Conservation (phyloP, 225 moss, liverwort and hornwort species). For the Takakia lepidozioides region DNA sequence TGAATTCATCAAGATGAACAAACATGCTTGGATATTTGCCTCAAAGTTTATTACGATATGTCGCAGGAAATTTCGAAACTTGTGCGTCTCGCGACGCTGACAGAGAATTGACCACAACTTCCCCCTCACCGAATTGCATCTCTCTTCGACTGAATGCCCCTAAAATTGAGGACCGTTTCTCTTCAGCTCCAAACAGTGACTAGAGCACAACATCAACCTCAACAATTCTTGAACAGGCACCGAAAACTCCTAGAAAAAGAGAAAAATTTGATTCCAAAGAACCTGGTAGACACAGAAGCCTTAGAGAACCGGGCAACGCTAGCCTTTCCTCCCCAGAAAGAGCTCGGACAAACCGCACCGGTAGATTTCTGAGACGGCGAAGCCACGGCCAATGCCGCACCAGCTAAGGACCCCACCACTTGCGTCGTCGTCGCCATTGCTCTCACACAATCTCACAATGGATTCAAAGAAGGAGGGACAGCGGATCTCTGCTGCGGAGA, state of each 20-base stretch:
- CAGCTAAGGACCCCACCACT: conserved; percentile 7
- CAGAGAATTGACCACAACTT: too few relatives aligned
- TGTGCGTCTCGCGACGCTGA: too few relatives aligned
- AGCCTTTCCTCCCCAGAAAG: conserved; percentile 13
- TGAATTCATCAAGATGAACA: too few relatives aligned
- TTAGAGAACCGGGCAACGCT: conserved; percentile 4
- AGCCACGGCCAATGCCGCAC: conserved; percentile 3
- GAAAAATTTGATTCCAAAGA: neutral
- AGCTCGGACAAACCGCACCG: conserved; percentile 8
- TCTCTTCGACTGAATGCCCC: too few relatives aligned
- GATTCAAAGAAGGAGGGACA: too few relatives aligned
- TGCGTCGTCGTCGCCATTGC: conserved; percentile 12
- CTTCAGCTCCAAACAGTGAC: neutral
- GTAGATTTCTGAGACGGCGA: conserved; percentile 6
- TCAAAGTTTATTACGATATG: too few relatives aligned
- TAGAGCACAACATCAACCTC: neutral
- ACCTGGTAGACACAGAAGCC: conserved; percentile 11
- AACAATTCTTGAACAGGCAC: neutral
- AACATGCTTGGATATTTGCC: too few relatives aligned
- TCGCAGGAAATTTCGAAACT: too few relatives aligned
- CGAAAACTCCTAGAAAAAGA: neutral
- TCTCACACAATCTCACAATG: neutral
- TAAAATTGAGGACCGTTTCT: neutral
- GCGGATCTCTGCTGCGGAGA: too few relatives aligned
- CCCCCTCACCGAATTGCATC: too few relatives aligned